Evolutionary conservation across 1,284 basidiomycete genomes (phyloP), one percentile per base, ranked within the genome.

Genomic region (Cryptococcus deneoformans): DNA sequence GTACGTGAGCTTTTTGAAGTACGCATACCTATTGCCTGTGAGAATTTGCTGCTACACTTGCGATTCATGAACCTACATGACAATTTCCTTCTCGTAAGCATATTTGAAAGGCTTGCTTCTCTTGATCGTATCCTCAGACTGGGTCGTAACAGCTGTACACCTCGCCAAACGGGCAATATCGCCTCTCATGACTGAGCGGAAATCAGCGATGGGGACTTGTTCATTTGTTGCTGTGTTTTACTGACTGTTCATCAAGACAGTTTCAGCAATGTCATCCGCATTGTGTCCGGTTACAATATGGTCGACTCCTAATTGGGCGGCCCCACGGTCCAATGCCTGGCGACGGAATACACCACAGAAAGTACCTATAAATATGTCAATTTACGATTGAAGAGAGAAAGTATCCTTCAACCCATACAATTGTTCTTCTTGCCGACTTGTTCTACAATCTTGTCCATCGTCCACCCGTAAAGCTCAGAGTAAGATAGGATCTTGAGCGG

Each of bases 241-340:
- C 88, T 65, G 57, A 94, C 93, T 91, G 71, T 99, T 99, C 95
- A 99, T 99, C 14, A 99, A 79, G 0, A 99, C 90, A 0, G 95
- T 99, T 80, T 99, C 95, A 7, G 95, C 95, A 48, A 99, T 94
- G 77, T 99, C 95, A 70, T 99, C 95, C 38, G 95, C 95, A 73
- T 99, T 99, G 78, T 99, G 95, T 0, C 95, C 95, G 0, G 95
- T 99, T 2, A 99, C 94, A 60, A 99, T 98, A 72, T 99, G 96
- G 68, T 98, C 93, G 7, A 99, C 93, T 36, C 86, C 83, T 38
- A 99, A 80, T 69, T 87, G 85, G 1, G 89, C 86, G 1, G 95
- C 96, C 0, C 95, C 95, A 57, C 95, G 83, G 78, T 99, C 95
- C 14, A 99, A 83, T 2, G 96, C 95, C 76, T 99, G 96, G 42